Evolutionary conservation across 345 rosid genomes (phyloP).

Genomic region (Gossypium thurberi): DNA sequence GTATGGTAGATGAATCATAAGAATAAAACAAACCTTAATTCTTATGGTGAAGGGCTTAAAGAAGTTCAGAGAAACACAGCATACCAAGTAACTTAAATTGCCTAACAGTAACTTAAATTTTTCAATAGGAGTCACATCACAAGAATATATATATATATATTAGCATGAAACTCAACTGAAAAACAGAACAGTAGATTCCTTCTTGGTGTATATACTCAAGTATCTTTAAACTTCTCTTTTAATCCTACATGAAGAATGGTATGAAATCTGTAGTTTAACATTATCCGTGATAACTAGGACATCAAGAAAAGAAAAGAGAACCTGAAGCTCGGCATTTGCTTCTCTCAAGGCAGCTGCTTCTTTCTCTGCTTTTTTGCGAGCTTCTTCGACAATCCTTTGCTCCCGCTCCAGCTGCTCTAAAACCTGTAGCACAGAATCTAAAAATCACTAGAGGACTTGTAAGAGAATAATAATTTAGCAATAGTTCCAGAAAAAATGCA

Average conservation of each 20-base stretch:
- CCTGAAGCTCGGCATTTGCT: constrained; percentile 68
- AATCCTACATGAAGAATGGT: constrained; percentile 1
- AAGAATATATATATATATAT: neutral
- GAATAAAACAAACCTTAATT: neutral
- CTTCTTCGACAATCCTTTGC: constrained; percentile 86
- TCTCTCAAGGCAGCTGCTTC: constrained; percentile 69
- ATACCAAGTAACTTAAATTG: neutral
- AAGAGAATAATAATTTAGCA: neutral
- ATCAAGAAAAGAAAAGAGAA: constrained; percentile 15
- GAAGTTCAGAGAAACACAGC: neutral
- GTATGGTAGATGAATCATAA: neutral
- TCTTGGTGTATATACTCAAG: neutral
- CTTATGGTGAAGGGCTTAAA: neutral
- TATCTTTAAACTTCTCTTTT: neutral
- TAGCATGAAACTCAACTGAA: constrained; percentile 2
- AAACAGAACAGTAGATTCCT: constrained; percentile 7
- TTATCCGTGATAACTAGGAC: neutral
- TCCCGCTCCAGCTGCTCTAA: constrained; percentile 82
- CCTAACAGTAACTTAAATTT: neutral
- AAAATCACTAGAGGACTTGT: constrained; percentile 8
- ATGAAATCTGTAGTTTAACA: neutral
- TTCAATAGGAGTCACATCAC: neutral
- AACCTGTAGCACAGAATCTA: constrained; percentile 37
- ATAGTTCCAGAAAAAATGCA: constrained; percentile 5
- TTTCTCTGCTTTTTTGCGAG: constrained; percentile 67